Evolutionary conservation across 2,329 filamentous ascomycete genomes (phyloP), one percentile per base, ranked within the genome.

Genomic region (Oidium heveae): DNA sequence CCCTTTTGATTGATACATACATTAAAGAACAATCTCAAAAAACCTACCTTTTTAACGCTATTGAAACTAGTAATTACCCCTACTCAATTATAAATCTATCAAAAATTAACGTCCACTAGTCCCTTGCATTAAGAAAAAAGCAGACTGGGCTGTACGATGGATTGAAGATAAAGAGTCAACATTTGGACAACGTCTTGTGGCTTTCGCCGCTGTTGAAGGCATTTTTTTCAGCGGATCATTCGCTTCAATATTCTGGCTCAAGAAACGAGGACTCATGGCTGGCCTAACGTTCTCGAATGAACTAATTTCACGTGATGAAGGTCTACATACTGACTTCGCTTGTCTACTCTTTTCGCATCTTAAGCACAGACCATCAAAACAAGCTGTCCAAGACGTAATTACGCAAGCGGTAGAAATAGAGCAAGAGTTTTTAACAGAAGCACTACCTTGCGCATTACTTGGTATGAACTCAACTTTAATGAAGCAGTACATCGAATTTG

Each of bases 401-500:
- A 84, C 82, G 54, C 91, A 98, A 68, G 91, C 91, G 54, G 91
- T 98, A 60, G 71, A 68, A 55, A 96, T 98, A 58, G 91, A 98
- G 75, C 83, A 98, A 70, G 91, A 98, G 72, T 98, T 98, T 76
- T 70, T 98, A 62, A 93, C 88, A 1, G 91, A 98, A 67, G 88
- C 91, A 60, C 82, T 98, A 54, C 91, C 91, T 16, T 87, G 83
- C 63, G 87, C 79, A 47, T 81, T 98, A 53, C 84, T 98, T 34
- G 91, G 91, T 72, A 98, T 98, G 91, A 98, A 98, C 75, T 71
- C 88, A 55, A 84, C 75, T 61, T 77, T 98, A 62, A 98, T 98
- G 91, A 93, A 93, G 77, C 89, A 96, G 72, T 98, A 98, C 76
- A 98, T 98, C 62, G 91, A 98, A 78, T 98, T 98, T 64, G 91